phyloP scores from a whole-genome alignment of 331 rosid genomes.

The Quercus tomentella region DNA sequence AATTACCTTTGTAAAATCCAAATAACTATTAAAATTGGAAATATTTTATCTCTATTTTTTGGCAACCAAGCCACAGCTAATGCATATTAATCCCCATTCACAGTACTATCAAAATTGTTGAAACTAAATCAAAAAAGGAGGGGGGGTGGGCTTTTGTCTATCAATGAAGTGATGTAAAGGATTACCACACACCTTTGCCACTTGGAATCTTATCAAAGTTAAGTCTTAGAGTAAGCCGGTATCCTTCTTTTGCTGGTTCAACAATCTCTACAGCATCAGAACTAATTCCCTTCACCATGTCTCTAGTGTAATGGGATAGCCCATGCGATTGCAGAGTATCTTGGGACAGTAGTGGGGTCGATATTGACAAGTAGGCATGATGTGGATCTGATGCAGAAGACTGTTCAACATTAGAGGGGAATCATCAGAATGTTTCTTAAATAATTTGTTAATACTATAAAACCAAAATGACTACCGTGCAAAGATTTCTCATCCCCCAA shows the following conservation, averaged over 20 bases:
- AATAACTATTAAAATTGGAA: no score
- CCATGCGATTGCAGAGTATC: slow-evolving; percentile 37
- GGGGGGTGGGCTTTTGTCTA: not conserved
- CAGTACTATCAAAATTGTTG: not conserved
- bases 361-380: slow-evolving; percentile 54
- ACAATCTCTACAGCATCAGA: slow-evolving; percentile 47
- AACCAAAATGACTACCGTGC: not conserved
- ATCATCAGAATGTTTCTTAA: slow-evolving; percentile 3
- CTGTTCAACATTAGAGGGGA: slow-evolving; percentile 30
- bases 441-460: not conserved
- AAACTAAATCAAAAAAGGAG: not conserved
- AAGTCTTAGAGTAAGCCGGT: slow-evolving; percentile 65
- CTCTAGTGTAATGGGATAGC: slow-evolving; percentile 41
- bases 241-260: slow-evolving; percentile 69
- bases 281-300: slow-evolving; percentile 53
- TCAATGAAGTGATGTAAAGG: slow-evolving; percentile 9
- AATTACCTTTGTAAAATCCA: no score
- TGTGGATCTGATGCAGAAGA: slow-evolving; percentile 52
- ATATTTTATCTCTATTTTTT: not conserved
- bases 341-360: slow-evolving; percentile 56
- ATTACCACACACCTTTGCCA: slow-evolving; percentile 47
- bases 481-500: not conserved
- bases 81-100: not conserved
- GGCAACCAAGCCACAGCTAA: not conserved
- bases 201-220: slow-evolving; percentile 45